Evolutionary conservation across 176 grass and related monocot species (phyloP), one percentile per base, ranked within the genome.

Genomic region (Puccinellia tenuiflora): DNA sequence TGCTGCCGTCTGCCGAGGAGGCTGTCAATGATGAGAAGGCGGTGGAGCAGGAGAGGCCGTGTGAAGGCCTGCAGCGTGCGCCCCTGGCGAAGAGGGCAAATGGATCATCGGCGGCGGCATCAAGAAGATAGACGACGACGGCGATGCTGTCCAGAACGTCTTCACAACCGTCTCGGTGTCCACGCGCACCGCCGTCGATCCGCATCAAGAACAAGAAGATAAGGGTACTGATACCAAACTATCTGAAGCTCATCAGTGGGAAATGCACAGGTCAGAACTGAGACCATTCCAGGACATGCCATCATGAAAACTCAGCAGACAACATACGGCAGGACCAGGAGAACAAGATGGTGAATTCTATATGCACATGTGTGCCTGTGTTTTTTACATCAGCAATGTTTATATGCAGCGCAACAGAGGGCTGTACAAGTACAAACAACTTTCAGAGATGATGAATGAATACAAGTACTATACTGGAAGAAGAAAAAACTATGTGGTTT

Each of bases 171-270:
- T 47, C 16, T 59, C 46, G 37, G 21, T 79, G 84, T 8, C 55
- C 67, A 1, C 31, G 35, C 0, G 16, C 16, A 7, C 55, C 26
- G 1, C 16, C 38, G 57, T 54, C 42, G 20, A 55, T 57, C 54
- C n/a, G 13, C 35, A 3, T 59, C 12, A 13, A 30, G 47, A 80
- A 43, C 57, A 90, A 75, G 73, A 89, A 71, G 87, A 86, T 21
- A 37, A 88, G 78, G 47, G 61, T 79, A 14, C 15, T 74, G 34
- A 67, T 79, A 59, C 79, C 57, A 0, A 97, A 80, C 62, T 91
- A 82, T 20, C 69, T 93, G 34, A 86, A 88, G 85, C 37, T 92
- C 57, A 73, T 91, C 3, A 66, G 45, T 21, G 80, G 53, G 43
- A 86, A 38, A 67, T 73, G 39, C 7, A 17, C 16, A 2, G 13